A percentile compares a stretch with the other conserved stretches of the same genome.
These are phyloP conservation scores for Xeromyces bisporus DNA, from an alignment of 495 filamentous ascomycete species.

Conservation along the genomic window DNA sequence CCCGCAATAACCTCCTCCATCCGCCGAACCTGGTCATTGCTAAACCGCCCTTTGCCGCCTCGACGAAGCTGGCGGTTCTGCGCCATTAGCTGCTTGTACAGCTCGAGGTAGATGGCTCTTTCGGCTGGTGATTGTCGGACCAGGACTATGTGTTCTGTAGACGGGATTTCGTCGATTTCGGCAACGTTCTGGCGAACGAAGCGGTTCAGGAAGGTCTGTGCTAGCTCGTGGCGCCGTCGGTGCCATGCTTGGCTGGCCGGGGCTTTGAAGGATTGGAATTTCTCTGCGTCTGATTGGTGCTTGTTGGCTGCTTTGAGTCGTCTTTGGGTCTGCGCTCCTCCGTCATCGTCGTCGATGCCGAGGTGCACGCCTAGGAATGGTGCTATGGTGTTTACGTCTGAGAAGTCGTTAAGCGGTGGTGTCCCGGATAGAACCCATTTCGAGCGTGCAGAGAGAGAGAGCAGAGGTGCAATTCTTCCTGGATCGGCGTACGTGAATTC, in stretches of 20 bases:
- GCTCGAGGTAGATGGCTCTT: slow-evolving; percentile 26
- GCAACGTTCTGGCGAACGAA: slow-evolving; percentile 37
- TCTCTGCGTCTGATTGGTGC: slow-evolving; percentile 23
- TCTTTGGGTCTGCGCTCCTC: slow-evolving; percentile 15
- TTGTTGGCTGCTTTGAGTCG: slow-evolving; percentile 11
- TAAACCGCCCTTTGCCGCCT: slow-evolving; percentile 13
- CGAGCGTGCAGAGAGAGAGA: slow-evolving; percentile 26
- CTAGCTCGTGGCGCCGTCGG: slow-evolving; percentile 25
- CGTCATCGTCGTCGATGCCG: slow-evolving; percentile 32
- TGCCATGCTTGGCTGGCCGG: slow-evolving; percentile 35
- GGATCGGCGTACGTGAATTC: slow-evolving; percentile 45
- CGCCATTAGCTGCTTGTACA: slow-evolving; percentile 27
- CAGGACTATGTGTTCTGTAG: slow-evolving; percentile 19
- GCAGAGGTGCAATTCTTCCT: slow-evolving; percentile 14
- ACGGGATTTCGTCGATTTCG: slow-evolving; percentile 27
- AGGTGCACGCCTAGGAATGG: slow-evolving; percentile 37
- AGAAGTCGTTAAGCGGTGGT: slow-evolving; percentile 38
- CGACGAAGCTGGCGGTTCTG: slow-evolving; percentile 24
- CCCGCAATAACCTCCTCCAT: slow-evolving; percentile 26
- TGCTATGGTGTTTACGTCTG: slow-evolving; percentile 42
- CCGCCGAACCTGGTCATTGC: slow-evolving; percentile 21
- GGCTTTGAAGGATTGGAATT: slow-evolving; percentile 27
- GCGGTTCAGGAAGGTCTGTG: slow-evolving; percentile 34
- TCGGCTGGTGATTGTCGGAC: slow-evolving; percentile 24
- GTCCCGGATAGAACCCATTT: slow-evolving; percentile 58